A percentile compares a stretch with the other conserved stretches of the same genome.
These are phyloP conservation scores for Trichocladium uniseriatum DNA, from an alignment of 495 filamentous ascomycete genomes.

Conservation along the genomic window DNA sequence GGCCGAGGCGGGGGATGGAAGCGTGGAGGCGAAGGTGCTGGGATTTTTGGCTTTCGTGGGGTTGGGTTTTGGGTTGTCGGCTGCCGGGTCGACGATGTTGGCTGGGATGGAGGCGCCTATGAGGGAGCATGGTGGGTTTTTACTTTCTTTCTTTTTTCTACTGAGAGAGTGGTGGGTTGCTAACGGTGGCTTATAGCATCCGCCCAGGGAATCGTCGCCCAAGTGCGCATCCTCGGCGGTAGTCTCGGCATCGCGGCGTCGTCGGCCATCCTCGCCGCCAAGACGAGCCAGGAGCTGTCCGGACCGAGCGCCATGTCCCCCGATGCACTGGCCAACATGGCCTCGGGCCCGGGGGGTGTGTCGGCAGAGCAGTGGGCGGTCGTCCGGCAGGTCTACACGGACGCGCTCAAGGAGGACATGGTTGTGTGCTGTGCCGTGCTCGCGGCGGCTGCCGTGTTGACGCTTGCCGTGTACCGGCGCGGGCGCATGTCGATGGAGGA, in stretches of 20 bases:
- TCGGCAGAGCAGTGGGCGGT: slow-evolving; percentile 10
- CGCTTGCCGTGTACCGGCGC: slow-evolving; percentile 24
- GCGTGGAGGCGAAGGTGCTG: slow-evolving; percentile 30
- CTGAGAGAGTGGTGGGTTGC: background rate
- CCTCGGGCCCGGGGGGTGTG: slow-evolving; percentile 1
- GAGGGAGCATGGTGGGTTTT: slow-evolving; percentile 30
- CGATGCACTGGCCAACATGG: slow-evolving; percentile 18
- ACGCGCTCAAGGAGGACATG: slow-evolving; percentile 35
- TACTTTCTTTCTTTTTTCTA: too few species aligned
- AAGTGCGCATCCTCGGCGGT: slow-evolving; percentile 44
- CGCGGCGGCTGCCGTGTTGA: slow-evolving; percentile 22
- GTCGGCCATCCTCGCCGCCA: slow-evolving; percentile 34
- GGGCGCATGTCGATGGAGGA: slow-evolving; percentile 19
- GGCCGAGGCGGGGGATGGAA: slow-evolving; percentile 15
- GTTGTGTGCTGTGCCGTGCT: slow-evolving; percentile 28
- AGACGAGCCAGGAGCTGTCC: slow-evolving; percentile 12
- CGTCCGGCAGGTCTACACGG: slow-evolving; percentile 26
- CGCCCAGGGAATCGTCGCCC: slow-evolving; percentile 43
- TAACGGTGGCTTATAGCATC: slow-evolving; percentile 23
- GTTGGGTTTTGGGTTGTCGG: slow-evolving; percentile 37
- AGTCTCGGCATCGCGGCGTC: slow-evolving; percentile 45
- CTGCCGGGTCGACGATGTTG: slow-evolving; percentile 31
- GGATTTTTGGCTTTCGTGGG: slow-evolving; percentile 39
- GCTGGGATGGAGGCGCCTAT: slow-evolving; percentile 26
- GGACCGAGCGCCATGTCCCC: slow-evolving; percentile 16